Conservation (phyloP, 495 filamentous ascomycete species). For the Penicillium odoratum region DNA sequence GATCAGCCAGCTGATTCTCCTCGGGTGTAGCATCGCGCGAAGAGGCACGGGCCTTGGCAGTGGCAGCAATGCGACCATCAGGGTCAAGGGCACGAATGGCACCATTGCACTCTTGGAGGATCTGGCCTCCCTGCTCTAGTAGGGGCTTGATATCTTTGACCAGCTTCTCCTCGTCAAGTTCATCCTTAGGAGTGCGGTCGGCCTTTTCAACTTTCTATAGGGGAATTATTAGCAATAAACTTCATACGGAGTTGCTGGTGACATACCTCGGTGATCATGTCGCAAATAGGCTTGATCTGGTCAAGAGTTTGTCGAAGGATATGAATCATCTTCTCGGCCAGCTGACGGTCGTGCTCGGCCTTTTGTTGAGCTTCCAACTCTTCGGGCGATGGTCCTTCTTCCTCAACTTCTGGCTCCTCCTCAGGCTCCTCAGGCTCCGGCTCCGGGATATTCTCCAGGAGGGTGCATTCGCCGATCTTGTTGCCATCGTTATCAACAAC, state of each 20-base stretch:
- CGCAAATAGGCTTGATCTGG: slow-evolving; percentile 79
- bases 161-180: slow-evolving; percentile 87
- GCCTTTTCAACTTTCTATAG: slow-evolving; percentile 72
- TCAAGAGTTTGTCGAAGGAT: slow-evolving; percentile 81
- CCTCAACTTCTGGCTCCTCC: slow-evolving; percentile 29
- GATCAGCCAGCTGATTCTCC: slow-evolving; percentile 81
- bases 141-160: slow-evolving; percentile 83
- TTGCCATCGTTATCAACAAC: slow-evolving; percentile 82
- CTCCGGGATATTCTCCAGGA: slow-evolving; percentile 66
- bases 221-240: slow-evolving; percentile 22
- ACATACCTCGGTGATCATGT: slow-evolving; percentile 78
- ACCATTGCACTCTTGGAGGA: slow-evolving; percentile 86
- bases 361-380: slow-evolving; percentile 56
- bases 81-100: slow-evolving; percentile 88
- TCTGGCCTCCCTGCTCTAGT: slow-evolving; percentile 78
- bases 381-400: slow-evolving; percentile 42
- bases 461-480: slow-evolving; percentile 74
- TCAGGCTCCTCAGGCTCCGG: slow-evolving; percentile 34
- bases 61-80: slow-evolving; percentile 80
- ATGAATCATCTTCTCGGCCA: slow-evolving; percentile 73
- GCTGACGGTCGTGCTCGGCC: slow-evolving; percentile 65
- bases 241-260: background rate
- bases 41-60: slow-evolving; percentile 78
- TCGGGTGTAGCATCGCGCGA: slow-evolving; percentile 83
- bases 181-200: slow-evolving; percentile 81